These are phyloP conservation scores for Lipomyces sp. DNA, from an alignment of 805 yeast genomes.

Conservation along the genomic window DNA sequence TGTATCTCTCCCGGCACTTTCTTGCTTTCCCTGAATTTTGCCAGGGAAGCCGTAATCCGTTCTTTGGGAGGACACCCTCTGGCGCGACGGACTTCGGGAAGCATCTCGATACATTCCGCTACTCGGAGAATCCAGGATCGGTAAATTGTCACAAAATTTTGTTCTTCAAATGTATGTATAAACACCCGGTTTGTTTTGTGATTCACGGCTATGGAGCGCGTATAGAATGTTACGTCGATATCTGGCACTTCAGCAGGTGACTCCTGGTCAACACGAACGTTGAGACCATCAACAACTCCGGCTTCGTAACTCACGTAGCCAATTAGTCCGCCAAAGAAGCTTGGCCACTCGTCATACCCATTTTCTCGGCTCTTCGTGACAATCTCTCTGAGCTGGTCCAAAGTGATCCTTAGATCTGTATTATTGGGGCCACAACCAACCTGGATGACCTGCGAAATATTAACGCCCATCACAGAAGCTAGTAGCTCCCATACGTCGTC, in stretches of 20 bases:
- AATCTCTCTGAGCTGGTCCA: slow-evolving; percentile 6
- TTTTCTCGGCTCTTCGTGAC: not conserved
- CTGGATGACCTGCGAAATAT: slow-evolving; percentile 3
- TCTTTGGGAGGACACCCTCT: not conserved
- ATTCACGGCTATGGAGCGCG: slow-evolving; percentile 64
- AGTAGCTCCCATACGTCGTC: slow-evolving; percentile 31
- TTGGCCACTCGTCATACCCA: slow-evolving; percentile 49
- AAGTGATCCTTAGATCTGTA: not conserved
- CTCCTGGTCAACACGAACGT: slow-evolving; percentile 11
- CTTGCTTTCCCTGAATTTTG: not conserved
- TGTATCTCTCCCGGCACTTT: slow-evolving; percentile 4
- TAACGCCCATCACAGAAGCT: slow-evolving; percentile 9
- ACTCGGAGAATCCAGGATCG: slow-evolving; percentile 5
- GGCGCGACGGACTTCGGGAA: slow-evolving; percentile 5
- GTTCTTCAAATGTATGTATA: slow-evolving; percentile 14
- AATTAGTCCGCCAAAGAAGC: slow-evolving; percentile 89
- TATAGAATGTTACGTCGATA: slow-evolving; percentile 72
- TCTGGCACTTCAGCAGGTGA: slow-evolving; percentile 52
- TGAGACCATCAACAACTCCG: slow-evolving; percentile 53
- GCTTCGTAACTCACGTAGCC: slow-evolving; percentile 91
- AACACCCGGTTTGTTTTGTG: slow-evolving; percentile 53
- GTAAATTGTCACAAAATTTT: not conserved
- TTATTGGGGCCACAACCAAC: not conserved
- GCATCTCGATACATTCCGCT: not conserved
- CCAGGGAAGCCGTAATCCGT: not conserved